Conservation (phyloP, 352 stramenopile genomes). For the Phytophthora fragariae region DNA sequence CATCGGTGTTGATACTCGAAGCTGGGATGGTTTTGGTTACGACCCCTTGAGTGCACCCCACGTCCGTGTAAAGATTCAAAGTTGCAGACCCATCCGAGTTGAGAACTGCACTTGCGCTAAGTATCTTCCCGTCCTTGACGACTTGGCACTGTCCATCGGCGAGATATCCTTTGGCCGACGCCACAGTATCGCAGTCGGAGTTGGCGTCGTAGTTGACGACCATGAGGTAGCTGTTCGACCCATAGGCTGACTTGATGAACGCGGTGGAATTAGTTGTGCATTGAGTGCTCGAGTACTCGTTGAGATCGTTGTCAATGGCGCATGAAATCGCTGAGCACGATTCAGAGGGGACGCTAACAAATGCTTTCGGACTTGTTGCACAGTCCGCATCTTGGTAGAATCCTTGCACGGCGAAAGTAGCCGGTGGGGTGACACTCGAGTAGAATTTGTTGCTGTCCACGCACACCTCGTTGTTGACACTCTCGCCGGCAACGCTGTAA, state of each 20-base stretch:
- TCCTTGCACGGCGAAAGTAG: constrained; percentile 3
- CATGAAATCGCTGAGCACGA: background rate
- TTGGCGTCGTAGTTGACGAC: constrained; percentile 5
- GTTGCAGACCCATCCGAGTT: constrained; percentile 3
- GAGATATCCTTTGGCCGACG: constrained; percentile 1
- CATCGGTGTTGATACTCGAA: constrained; percentile 1
- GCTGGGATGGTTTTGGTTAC: background rate
- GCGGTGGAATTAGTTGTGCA: constrained; percentile 5
- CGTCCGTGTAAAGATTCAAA: constrained; percentile 1
- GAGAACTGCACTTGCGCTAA: background rate
- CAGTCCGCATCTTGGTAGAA: constrained; percentile 2
- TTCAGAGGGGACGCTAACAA: background rate
- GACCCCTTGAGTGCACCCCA: background rate
- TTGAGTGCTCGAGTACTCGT: background rate
- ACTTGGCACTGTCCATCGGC: constrained; percentile 2
- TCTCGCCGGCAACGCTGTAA: background rate
- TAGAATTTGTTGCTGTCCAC: constrained; percentile 3
- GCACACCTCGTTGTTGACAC: background rate
- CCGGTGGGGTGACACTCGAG: background rate
- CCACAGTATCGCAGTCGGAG: constrained; percentile 1
- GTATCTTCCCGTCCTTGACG: constrained; percentile 3
- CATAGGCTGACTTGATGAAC: background rate
- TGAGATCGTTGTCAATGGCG: background rate
- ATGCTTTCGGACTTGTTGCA: background rate
- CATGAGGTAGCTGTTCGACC: background rate